Percentiles rank a stretch among this genome's conserved stretches.
These are phyloP conservation scores for Apophysomyces variabilis DNA, from an alignment of 371 early-diverging fungal genomes.

Conservation along the genomic window DNA sequence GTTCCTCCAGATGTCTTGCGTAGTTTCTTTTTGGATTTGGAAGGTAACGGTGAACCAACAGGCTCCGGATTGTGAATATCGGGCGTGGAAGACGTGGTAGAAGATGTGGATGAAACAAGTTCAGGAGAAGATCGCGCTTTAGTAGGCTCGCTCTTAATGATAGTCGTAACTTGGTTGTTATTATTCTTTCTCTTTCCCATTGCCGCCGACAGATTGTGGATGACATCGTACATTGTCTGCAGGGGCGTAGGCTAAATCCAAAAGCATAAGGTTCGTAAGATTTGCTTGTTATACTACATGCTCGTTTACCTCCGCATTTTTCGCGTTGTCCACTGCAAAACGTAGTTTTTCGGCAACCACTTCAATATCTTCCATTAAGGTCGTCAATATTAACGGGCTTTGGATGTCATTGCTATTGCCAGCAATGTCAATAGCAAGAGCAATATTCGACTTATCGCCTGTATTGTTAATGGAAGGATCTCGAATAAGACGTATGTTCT, in stretches of 20 bases:
- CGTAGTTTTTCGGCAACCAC: conserved; percentile 33
- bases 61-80: conserved; percentile 27
- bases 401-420: conserved; percentile 17
- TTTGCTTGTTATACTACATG: background rate
- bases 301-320: conserved; percentile 29
- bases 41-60: conserved; percentile 18
- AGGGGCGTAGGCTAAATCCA: conserved; percentile 35
- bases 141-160: conserved; percentile 34
- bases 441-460: conserved; percentile 12
- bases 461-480: conserved; percentile 21
- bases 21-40: conserved; percentile 28
- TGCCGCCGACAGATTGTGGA: conserved; percentile 45
- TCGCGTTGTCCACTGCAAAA: conserved; percentile 40
- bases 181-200: conserved; percentile 33
- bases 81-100: conserved; percentile 15
- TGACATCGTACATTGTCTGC: conserved; percentile 46
- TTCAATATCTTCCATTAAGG: conserved; percentile 32
- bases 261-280: background rate
- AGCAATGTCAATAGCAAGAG: conserved; percentile 19
- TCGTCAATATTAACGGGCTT: conserved; percentile 25
- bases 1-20: conserved; percentile 38
- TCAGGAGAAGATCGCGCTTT: conserved; percentile 26
- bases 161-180: conserved; percentile 32
- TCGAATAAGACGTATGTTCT: conserved; percentile 27
- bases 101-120: conserved; percentile 10